Percentiles rank a stretch among this genome's conserved stretches.
Conservation (phyloP, 1,284 basidiomycete species). For the Sanguinoderma infundibulare region DNA sequence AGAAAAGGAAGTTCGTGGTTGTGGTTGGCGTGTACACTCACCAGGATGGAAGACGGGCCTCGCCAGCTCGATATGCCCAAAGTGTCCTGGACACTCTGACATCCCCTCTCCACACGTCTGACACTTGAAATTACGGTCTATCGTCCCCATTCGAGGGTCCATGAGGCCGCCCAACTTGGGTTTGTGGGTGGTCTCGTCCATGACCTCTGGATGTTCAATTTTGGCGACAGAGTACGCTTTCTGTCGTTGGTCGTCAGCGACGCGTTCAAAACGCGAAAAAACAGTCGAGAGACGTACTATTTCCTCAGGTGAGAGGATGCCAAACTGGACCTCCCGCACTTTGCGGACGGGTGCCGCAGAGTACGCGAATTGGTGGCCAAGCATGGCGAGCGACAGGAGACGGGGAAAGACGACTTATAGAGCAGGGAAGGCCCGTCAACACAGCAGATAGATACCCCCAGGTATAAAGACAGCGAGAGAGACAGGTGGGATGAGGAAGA, state of each 20-base stretch:
- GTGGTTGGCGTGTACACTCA: constrained; percentile 42
- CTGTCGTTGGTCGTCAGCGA: constrained; percentile 47
- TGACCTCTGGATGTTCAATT: constrained; percentile 97
- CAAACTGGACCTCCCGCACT: constrained; percentile 99
- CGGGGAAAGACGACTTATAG: constrained; percentile 17
- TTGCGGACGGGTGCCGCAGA: constrained; percentile 93
- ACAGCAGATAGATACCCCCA: constrained; percentile 14
- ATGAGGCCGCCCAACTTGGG: constrained; percentile 93
- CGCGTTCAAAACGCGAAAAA: constrained; percentile 17
- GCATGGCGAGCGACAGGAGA: constrained; percentile 50
- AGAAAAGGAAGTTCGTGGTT: neutral
- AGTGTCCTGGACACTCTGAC: constrained; percentile 98
- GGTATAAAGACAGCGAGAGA: constrained; percentile 18
- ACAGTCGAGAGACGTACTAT: constrained; percentile 70
- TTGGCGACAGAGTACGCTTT: constrained; percentile 98
- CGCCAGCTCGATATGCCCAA: constrained; percentile 98
- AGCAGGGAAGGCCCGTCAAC: constrained; percentile 22
- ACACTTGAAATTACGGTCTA: constrained; percentile 99
- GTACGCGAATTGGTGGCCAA: constrained; percentile 87
- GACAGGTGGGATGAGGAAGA: neutral
- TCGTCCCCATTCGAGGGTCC: constrained; percentile 98
- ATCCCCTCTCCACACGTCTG: constrained; percentile 99
- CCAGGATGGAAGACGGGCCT: constrained; percentile 97
- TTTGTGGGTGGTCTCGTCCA: constrained; percentile 91
- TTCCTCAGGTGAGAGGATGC: constrained; percentile 99